Conservation (phyloP, 768 basidiomycete species). For the Amanita molliuscula region DNA sequence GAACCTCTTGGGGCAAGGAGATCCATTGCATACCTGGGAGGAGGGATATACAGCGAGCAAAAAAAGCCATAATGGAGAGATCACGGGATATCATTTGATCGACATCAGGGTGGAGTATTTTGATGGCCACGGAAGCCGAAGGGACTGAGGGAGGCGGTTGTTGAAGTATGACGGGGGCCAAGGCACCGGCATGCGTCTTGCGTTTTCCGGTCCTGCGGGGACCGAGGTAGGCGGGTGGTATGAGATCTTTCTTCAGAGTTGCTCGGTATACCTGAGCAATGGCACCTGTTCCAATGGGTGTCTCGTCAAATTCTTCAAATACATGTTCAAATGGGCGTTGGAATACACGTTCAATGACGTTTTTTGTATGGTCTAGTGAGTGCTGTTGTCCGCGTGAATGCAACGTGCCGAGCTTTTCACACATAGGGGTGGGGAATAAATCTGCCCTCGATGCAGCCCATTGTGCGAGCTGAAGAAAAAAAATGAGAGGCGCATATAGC, state of each 20-base stretch:
- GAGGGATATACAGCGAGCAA: constrained; percentile 65
- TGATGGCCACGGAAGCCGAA: constrained; percentile 86
- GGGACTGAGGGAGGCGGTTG: constrained; percentile 67
- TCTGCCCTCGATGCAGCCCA: constrained; percentile 97
- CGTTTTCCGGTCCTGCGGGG: constrained; percentile 45
- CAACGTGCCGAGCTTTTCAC: constrained; percentile 72
- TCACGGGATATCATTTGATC: constrained; percentile 77
- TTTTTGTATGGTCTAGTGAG: constrained; percentile 66
- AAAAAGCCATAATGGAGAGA: constrained; percentile 91
- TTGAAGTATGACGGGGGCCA: constrained; percentile 45
- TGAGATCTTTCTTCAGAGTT: constrained; percentile 70
- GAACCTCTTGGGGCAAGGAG: constrained; percentile 89
- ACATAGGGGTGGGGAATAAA: constrained; percentile 81
- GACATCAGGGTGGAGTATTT: constrained; percentile 87
- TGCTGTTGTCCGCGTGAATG: constrained; percentile 88
- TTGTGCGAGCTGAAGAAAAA: constrained; percentile 67
- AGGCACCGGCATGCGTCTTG: constrained; percentile 34
- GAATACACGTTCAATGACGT: constrained; percentile 78
- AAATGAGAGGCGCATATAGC: constrained; percentile 9
- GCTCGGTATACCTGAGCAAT: constrained; percentile 96
- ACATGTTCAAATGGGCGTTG: constrained; percentile 76
- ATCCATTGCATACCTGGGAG: constrained; percentile 96
- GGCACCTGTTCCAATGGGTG: constrained; percentile 95
- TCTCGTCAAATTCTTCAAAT: constrained; percentile 81
- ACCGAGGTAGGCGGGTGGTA: constrained; percentile 76